A percentile compares a stretch with the other conserved stretches of the same genome.
phyloP scores from a whole-genome alignment of 257 asterid genomes.

The Gynochthodes officinalis region DNA sequence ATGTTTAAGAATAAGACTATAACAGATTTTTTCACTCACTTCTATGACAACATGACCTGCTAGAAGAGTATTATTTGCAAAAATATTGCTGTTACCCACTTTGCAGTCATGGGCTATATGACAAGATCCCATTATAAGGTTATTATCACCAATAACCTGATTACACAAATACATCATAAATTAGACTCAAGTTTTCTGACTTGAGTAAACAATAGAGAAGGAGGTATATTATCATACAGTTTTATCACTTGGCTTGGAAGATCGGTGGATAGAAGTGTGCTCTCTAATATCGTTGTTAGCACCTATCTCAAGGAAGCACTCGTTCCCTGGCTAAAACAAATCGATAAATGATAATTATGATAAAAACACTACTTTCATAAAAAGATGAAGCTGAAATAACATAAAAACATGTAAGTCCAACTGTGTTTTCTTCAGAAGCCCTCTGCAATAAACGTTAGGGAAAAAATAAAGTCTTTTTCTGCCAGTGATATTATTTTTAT shows the following conservation, averaged over 20 bases:
- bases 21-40: conserved; percentile 37
- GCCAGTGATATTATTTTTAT: not conserved
- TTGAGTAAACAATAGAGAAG: conserved; percentile 10
- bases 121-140: conserved; percentile 95
- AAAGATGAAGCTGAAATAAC: not conserved
- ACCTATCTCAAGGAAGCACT: conserved; percentile 90
- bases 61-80: conserved; percentile 86
- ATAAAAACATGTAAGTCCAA: not conserved
- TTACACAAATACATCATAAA: conserved; percentile 12
- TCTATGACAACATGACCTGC: conserved; percentile 95
- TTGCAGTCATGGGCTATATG: conserved; percentile 98
- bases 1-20: conserved; percentile 8
- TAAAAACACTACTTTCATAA: not conserved
- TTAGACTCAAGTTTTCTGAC: not conserved
- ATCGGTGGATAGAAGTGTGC: conserved; percentile 79
- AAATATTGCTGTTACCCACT: conserved; percentile 70
- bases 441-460: not conserved
- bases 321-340: conserved; percentile 66
- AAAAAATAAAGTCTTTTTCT: not conserved
- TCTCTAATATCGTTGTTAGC: conserved; percentile 90
- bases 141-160: conserved; percentile 81
- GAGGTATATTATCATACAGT: conserved; percentile 50
- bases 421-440: not conserved
- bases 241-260: conserved; percentile 67
- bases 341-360: conserved; percentile 12